Evolutionary conservation across 495 filamentous ascomycete genomes (phyloP), one percentile per base, ranked within the genome.

Genomic region (Copromyces sp.): DNA sequence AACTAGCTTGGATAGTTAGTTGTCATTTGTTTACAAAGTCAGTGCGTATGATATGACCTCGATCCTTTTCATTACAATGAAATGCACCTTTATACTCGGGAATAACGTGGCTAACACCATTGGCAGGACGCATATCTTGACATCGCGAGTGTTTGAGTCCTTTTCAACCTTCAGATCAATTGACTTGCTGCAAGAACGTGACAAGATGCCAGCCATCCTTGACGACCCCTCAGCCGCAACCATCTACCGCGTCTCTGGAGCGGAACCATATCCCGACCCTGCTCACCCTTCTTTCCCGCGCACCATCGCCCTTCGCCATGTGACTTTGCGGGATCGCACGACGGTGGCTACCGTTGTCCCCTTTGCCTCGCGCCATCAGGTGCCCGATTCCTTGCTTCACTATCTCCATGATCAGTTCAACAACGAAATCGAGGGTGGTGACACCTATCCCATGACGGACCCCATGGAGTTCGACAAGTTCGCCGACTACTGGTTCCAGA

Each of bases 401-500:
- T 96, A 96, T 79, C 90, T 99, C 45, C 90, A 86, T 65, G 90
- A 94, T 75, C 92, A 97, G 81, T 86, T 98, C 75, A 96, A 95
- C 80, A 91, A 92, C 80, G 95, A 99, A 81, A 97, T 99, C 75
- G 94, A 97, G 79, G 92, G 92, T 78, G 95, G 95, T 41, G 94
- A 99, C 79, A 98, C 96, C 2, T 99, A 97, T 83, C 94, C 95
- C 53, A 94, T 98, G 90, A 88, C 92, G 72, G 90, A 93, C 37
- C 85, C 90, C 14, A 89, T 98, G 82, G 83, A 91, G 6, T 81
- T 92, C 29, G 87, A 90, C 3, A 89, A 90, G 47, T 99, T 98
- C 74, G 89, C 89, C 14, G 85, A 89, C 39, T 98, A 97, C 79
- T 99, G 95, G 95, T 96, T 99, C 79, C 92, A 93, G 73, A 96